Base-by-base conservation (phyloP, 148 eudicot genomes). In the Drosera capensis region DNA sequence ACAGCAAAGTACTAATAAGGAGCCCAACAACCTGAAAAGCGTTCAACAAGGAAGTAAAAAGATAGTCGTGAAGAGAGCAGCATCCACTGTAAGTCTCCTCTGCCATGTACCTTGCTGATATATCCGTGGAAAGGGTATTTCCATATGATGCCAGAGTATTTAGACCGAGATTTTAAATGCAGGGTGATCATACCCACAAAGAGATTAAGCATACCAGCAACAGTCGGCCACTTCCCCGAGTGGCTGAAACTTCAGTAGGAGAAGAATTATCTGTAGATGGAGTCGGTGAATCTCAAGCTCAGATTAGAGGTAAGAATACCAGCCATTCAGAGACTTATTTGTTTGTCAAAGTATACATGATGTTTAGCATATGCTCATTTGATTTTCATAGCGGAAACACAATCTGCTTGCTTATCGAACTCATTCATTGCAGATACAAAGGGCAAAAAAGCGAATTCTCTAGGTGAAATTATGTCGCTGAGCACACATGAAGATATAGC, bases 241-340 rank as follows among this genome's bases (percentile, higher is more conserved):
- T 15, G n/a, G 38, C 38, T 34, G 38, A 34, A 34, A 34, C 38
- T 34, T 34, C n/a, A 3, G 5, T 4, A 34, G 13, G 20, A 35
- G 25, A 48, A 48, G 40, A 57, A 48, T 29, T 61, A 20, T 15
- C 48, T 43, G 15, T 30, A 28, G 52, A 65, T 13, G 63, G 39
- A 48, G 35, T 50, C 12, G 34, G 47, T 53, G 49, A 40, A 19
- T 51, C 67, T 49, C 52, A 44, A 46, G 43, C 45, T 59, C 63
- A 29, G 38, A 56, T 60, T 51, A 49, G 49, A 66, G 84, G 90
- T 80, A 55, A 38, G 38, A 34, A 1, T 34, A 34, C n/a, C 11
- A 34, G n/a, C 47, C 16, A 42, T 16, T 13, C 14, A 18, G 37
- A 26, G n/a, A n/a, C n/a, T n/a, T 29, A 16, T 18, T 8, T 29